phyloP scores from a whole-genome alignment of 1,284 basidiomycete genomes.

The Trametes versicolor region DNA sequence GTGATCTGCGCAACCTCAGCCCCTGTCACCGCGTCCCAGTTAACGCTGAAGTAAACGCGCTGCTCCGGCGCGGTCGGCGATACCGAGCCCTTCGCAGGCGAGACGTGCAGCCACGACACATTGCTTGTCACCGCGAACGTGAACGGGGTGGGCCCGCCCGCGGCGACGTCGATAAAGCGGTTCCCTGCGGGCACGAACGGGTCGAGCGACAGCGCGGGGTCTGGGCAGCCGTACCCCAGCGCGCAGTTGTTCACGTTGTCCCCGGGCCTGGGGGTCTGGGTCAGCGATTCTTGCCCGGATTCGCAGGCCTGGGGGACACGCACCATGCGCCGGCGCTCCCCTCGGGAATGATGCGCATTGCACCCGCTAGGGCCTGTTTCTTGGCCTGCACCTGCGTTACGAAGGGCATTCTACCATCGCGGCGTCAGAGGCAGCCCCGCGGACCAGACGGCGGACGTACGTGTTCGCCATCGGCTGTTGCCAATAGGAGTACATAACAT shows the following conservation, averaged over 20 bases:
- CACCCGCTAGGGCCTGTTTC: constrained; percentile 65
- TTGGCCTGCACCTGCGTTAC: constrained; percentile 63
- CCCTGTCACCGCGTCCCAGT: constrained; percentile 66
- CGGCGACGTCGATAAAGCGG: constrained; percentile 68
- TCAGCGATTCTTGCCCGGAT: neutral
- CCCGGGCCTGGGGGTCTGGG: constrained; percentile 57
- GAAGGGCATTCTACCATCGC: constrained; percentile 58
- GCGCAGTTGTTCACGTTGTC: constrained; percentile 67
- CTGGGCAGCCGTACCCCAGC: constrained; percentile 58
- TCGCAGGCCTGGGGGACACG: neutral
- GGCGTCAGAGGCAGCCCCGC: constrained; percentile 5
- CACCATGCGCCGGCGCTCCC: constrained; percentile 67
- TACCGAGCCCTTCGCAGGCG: constrained; percentile 58
- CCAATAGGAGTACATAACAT: constrained; percentile 75
- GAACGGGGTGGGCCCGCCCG: constrained; percentile 68
- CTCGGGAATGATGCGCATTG: constrained; percentile 71
- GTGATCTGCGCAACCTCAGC: constrained; percentile 54
- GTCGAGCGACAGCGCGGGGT: constrained; percentile 61
- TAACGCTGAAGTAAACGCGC: constrained; percentile 64
- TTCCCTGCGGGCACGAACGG: constrained; percentile 61
- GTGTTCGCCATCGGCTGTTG: constrained; percentile 73
- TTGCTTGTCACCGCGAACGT: constrained; percentile 62
- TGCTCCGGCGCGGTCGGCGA: constrained; percentile 59
- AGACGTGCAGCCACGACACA: constrained; percentile 63
- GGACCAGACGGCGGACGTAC: constrained; percentile 44